phyloP scores from a whole-genome alignment of 352 stramenopile species.

The Hyaloperonospora brassicae region DNA sequence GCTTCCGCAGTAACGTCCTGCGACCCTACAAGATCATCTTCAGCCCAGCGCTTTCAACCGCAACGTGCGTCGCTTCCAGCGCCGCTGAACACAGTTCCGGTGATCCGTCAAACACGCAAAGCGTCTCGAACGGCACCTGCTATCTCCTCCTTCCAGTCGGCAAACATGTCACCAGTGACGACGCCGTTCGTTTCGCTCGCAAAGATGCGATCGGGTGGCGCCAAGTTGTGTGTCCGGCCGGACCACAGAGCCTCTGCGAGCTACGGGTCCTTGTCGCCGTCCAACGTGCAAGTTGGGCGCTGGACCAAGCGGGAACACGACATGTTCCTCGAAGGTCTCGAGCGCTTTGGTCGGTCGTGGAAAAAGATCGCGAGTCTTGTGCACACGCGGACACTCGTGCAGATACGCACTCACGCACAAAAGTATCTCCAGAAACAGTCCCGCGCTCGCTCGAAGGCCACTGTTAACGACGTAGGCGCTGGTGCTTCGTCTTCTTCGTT shows the following conservation, averaged over 20 bases:
- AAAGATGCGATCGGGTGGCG: constrained; percentile 2
- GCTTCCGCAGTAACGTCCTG: constrained; percentile 6
- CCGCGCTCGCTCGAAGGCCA: constrained; percentile 43
- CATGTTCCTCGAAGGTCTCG: constrained; percentile 80
- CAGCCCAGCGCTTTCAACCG: neutral
- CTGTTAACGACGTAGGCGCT: constrained; percentile 16
- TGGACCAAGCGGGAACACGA: constrained; percentile 88
- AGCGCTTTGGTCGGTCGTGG: constrained; percentile 86
- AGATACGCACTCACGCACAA: constrained; percentile 96
- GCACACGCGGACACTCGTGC: constrained; percentile 80
- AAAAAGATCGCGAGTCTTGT: constrained; percentile 86
- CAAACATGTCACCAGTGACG: constrained; percentile 1
- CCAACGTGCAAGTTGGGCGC: constrained; percentile 47
- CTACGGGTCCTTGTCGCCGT: neutral
- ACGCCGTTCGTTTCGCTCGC: constrained; percentile 4
- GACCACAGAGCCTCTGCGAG: constrained; percentile 2
- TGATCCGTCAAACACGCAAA: constrained; percentile 11
- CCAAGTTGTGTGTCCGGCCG: neutral
- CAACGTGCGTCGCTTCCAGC: constrained; percentile 11
- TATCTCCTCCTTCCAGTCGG: neutral
- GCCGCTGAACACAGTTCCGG: constrained; percentile 1
- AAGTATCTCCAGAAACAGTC: constrained; percentile 92
- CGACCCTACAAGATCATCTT: constrained; percentile 10
- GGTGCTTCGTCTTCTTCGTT: neutral
- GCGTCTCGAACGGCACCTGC: neutral